Evolutionary conservation across 768 basidiomycete genomes (phyloP), one percentile per base, ranked within the genome.

Genomic region (Boletus rubropictus): DNA sequence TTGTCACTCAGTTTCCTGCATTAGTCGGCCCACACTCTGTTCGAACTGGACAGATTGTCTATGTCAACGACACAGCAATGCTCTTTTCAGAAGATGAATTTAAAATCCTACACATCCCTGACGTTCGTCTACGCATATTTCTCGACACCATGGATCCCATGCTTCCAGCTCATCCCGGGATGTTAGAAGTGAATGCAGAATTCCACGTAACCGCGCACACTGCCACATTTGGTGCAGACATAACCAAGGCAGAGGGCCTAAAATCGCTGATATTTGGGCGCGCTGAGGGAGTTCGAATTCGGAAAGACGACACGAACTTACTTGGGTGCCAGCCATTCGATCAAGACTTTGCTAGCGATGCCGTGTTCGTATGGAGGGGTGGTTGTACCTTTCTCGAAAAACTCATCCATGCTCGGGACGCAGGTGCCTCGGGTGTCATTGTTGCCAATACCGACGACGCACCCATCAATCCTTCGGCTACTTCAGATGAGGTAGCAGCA

Each of bases 351-450:
- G 64, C 69, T 10, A 72, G 76, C 39, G 77, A 73, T 35, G 72
- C 79, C 5, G 61, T 92, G 20, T 61, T 96, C 14, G 72, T 86
- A 14, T 72, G 72, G 36, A 78, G 95, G 24, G 95, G 95, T 5
- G 78, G 74, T 5, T 98, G 95, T 65, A 85, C 91, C 8, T 97
- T 98, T 68, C 66, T 90, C 12, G 78, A 89, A 54, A 99, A 99
- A 68, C 72, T 94, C 14, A 41, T 80, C 11, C 52, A 74, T 37
- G 93, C 92, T 5, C 75, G 76, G 15, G 67, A 72, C 8, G 86
- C 83, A 1, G 84, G 80, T 1, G 90, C 91, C 5, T 76, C 76
- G 0, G 94, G 90, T 1, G 79, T 93, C 8, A 66, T 98, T 12
- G 81, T 95, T 35, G 68, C 87, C 59, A 84, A 79, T 60, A 72